phyloP scores from a whole-genome alignment of 495 filamentous ascomycete species.

The Penicillium lagena region DNA sequence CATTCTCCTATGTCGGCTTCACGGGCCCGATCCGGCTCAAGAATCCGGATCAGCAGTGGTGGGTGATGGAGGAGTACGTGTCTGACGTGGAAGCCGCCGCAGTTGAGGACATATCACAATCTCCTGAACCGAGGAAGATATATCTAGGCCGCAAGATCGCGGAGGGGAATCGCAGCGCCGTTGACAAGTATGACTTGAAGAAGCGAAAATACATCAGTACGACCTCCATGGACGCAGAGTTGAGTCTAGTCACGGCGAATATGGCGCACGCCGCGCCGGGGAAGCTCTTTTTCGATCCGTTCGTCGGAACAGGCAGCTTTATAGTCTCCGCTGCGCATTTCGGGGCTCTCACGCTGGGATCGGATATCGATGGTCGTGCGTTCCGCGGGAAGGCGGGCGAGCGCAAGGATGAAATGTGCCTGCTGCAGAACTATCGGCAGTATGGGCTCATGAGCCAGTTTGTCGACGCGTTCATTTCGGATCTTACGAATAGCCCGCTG shows the following conservation, averaged over 20 bases:
- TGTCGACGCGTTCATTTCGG: slow-evolving; percentile 73
- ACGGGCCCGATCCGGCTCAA: slow-evolving; percentile 69
- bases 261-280: slow-evolving; percentile 75
- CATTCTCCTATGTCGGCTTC: slow-evolving; percentile 73
- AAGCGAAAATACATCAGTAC: slow-evolving; percentile 89
- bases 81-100: slow-evolving; percentile 27
- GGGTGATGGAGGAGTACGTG: slow-evolving; percentile 72
- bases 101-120: slow-evolving; percentile 15
- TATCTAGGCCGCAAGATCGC: slow-evolving; percentile 68
- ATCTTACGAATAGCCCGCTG: slow-evolving; percentile 85
- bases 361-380: slow-evolving; percentile 87
- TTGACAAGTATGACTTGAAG: slow-evolving; percentile 80
- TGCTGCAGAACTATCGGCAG: slow-evolving; percentile 75
- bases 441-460: slow-evolving; percentile 62
- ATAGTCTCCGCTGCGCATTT: slow-evolving; percentile 83
- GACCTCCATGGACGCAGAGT: slow-evolving; percentile 93
- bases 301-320: slow-evolving; percentile 91
- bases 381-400: slow-evolving; percentile 63
- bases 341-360: slow-evolving; percentile 71
- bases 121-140: slow-evolving; percentile 48
- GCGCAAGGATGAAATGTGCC: slow-evolving; percentile 37
- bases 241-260: slow-evolving; percentile 88
- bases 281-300: slow-evolving; percentile 86
- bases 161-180: slow-evolving; percentile 53
- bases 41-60: slow-evolving; percentile 64